Percentiles rank a stretch among this genome's conserved stretches.
phyloP scores from a whole-genome alignment of 495 filamentous ascomycete species.

The Penicillium chermesinum region DNA sequence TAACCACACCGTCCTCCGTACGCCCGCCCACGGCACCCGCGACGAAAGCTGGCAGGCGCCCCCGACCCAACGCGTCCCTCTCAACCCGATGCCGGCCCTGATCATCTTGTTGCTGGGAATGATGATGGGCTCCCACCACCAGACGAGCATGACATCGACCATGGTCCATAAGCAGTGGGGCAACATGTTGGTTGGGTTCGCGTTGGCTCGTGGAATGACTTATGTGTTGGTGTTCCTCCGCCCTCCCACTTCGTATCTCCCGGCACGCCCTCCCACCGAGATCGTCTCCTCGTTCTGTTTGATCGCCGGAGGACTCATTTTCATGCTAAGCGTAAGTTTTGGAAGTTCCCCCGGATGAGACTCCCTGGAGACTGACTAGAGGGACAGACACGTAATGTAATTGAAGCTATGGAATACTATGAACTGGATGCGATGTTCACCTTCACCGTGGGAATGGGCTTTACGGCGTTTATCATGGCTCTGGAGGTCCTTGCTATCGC shows the following conservation, averaged over 20 bases:
- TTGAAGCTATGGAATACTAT: conserved; percentile 71
- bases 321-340: conserved; percentile 80
- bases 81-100: conserved; percentile 86
- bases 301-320: conserved; percentile 79
- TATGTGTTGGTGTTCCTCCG: conserved; percentile 76
- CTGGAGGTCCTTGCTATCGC: conserved; percentile 73
- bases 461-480: conserved; percentile 80
- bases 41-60: conserved; percentile 54
- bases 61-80: conserved; percentile 64
- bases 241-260: conserved; percentile 79
- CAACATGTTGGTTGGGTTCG: conserved; percentile 73
- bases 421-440: conserved; percentile 80
- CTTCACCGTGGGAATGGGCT: conserved; percentile 83
- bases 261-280: conserved; percentile 87
- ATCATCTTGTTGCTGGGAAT: conserved; percentile 80
- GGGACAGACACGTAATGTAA: conserved; percentile 60
- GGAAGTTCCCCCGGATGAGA: too few relatives aligned
- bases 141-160: conserved; percentile 74
- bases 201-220: conserved; percentile 70
- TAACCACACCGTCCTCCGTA: conserved; percentile 54
- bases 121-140: conserved; percentile 94
- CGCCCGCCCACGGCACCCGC: conserved; percentile 35
- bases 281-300: conserved; percentile 81
- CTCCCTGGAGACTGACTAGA: too few relatives aligned
- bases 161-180: conserved; percentile 98